Percentiles rank a stretch among this genome's conserved stretches.
Conservation (phyloP, 257 asterid genomes). For the Echites panduratus region DNA sequence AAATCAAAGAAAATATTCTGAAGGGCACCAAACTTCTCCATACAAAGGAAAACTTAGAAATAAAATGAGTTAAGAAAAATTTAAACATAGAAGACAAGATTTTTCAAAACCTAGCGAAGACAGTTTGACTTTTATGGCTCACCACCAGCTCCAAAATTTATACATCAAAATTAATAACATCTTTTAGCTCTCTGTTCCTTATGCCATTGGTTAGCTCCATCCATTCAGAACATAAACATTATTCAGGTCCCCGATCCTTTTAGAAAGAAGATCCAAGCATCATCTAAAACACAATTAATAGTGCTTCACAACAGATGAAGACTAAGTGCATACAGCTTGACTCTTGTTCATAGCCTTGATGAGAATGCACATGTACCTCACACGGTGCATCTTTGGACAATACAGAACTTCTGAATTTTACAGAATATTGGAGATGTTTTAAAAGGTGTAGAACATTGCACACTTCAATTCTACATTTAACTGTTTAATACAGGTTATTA, state of each 20-base stretch:
- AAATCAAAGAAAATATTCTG: background rate
- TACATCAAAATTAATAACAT: background rate
- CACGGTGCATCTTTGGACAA: background rate
- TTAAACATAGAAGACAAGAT: background rate
- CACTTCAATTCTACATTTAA: background rate
- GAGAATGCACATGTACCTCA: background rate
- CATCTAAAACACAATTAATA: background rate
- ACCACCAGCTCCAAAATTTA: background rate
- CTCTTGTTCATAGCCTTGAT: background rate
- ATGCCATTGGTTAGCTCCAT: background rate
- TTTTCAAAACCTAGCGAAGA: background rate
- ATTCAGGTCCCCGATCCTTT: background rate
- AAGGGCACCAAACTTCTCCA: background rate
- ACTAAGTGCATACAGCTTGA: background rate
- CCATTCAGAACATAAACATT: background rate
- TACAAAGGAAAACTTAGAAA: background rate
- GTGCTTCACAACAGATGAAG: background rate
- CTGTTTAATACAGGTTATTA: background rate
- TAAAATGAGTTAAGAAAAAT: background rate
- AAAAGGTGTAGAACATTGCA: background rate
- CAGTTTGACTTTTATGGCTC: background rate
- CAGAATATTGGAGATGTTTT: background rate
- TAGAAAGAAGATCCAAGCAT: background rate
- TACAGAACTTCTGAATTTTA: background rate
- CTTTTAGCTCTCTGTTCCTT: background rate